Percentiles rank a stretch among this genome's conserved stretches.
Evolutionary conservation across 495 filamentous ascomycete genomes (phyloP).

Genomic region (Penicillium canariense): DNA sequence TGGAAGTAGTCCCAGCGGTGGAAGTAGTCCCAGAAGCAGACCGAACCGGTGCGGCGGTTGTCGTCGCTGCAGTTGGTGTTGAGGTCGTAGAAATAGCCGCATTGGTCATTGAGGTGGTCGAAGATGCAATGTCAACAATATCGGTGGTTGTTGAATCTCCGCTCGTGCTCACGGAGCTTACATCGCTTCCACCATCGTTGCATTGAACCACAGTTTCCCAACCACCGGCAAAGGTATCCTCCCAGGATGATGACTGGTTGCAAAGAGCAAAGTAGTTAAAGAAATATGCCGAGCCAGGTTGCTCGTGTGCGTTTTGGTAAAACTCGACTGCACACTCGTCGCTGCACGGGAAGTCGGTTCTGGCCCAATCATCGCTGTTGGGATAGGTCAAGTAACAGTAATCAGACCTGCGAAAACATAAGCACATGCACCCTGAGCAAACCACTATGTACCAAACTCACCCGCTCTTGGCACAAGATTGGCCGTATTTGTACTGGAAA

Average conservation of each 20-base stretch:
- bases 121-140: slow-evolving; percentile 7
- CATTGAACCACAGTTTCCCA: slow-evolving; percentile 26
- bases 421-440: slow-evolving; percentile 7
- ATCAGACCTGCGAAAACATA: slow-evolving; percentile 17
- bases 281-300: slow-evolving; percentile 25
- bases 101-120: slow-evolving; percentile 8
- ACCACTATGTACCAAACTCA: slow-evolving; percentile 8
- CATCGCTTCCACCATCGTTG: slow-evolving; percentile 17
- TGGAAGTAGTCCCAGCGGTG: slow-evolving; percentile 6
- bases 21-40: slow-evolving; percentile 12
- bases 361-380: slow-evolving; percentile 16
- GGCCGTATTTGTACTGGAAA: slow-evolving; percentile 29
- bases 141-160: slow-evolving; percentile 16
- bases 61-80: slow-evolving; percentile 5
- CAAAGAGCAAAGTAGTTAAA: slow-evolving; percentile 21
- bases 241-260: slow-evolving; percentile 22
- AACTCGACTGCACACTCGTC: slow-evolving; percentile 27
- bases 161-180: slow-evolving; percentile 17
- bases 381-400: slow-evolving; percentile 28
- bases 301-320: slow-evolving; percentile 25
- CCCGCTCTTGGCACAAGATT: slow-evolving; percentile 26
- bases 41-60: background rate
- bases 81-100: slow-evolving; percentile 10
- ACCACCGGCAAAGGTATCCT: slow-evolving; percentile 21
- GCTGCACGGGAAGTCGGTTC: slow-evolving; percentile 20